Conservation (phyloP, 2,329 filamentous ascomycete genomes). For the Claviceps sorghi region DNA sequence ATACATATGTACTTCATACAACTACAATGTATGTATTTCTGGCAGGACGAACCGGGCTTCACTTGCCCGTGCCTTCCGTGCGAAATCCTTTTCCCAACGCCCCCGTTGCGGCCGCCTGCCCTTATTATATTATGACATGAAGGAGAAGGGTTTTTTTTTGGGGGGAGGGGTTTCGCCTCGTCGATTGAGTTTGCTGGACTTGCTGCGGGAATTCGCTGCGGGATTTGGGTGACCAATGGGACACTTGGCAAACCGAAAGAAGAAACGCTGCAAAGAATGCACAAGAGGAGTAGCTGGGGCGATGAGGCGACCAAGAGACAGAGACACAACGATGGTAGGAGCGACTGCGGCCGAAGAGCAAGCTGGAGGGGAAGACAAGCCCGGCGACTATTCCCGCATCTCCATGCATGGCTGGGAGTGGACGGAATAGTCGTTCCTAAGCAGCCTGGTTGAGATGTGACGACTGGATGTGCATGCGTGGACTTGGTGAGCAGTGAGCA, state of each 20-base stretch:
- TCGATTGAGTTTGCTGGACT: neutral
- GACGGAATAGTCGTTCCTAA: too few relatives aligned
- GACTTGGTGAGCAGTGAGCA: neutral
- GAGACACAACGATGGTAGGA: neutral
- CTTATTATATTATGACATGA: neutral
- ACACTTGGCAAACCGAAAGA: neutral
- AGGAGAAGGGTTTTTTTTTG: too few relatives aligned
- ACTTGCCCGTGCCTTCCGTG: conserved; percentile 2
- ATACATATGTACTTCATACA: too few relatives aligned
- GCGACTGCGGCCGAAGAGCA: neutral
- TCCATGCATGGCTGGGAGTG: too few relatives aligned
- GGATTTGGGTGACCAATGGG: too few relatives aligned
- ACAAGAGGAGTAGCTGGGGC: neutral
- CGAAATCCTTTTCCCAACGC: neutral
- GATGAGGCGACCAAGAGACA: neutral
- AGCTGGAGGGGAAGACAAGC: neutral
- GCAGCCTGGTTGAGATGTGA: neutral
- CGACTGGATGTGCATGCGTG: neutral
- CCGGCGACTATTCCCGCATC: neutral
- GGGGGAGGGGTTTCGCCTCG: neutral
- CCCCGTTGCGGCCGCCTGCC: neutral
- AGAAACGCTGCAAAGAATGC: neutral
- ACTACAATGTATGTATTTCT: too few relatives aligned
- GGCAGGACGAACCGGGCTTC: conserved; percentile 3
- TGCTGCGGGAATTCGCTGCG: neutral